Conservation (phyloP, 139 green algal species). For the Chlorella sp. region DNA sequence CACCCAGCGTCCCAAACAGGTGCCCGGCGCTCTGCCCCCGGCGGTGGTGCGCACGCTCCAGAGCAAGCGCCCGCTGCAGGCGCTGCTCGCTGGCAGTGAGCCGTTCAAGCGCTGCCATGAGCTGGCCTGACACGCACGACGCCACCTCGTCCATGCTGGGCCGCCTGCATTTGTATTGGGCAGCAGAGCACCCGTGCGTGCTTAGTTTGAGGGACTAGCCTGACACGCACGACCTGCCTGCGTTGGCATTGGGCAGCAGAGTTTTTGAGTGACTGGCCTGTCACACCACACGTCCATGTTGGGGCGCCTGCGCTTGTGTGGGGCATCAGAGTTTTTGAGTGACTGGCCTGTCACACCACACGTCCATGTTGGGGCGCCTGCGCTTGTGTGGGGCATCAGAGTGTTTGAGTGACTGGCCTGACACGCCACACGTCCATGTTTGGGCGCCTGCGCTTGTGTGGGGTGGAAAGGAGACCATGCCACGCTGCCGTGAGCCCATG, state of each 20-base stretch:
- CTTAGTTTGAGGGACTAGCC: background rate
- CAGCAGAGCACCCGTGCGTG: background rate
- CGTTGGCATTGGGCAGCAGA: background rate
- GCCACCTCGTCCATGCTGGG: conserved; percentile 31
- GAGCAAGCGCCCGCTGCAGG: conserved; percentile 14
- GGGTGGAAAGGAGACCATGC: too few species aligned
- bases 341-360: too few species aligned
- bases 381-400: too few species aligned
- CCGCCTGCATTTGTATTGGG: too few species aligned
- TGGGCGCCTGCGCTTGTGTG: too few species aligned
- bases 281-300: background rate
- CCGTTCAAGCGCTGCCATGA: conserved; percentile 29
- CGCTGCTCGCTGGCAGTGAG: conserved; percentile 23
- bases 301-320: background rate
- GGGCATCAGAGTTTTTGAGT: too few species aligned
- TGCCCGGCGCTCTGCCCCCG: background rate
- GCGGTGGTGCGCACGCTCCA: conserved; percentile 1
- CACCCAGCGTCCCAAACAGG: too few species aligned
- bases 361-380: too few species aligned
- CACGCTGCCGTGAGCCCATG: too few species aligned
- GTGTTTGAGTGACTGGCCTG: too few species aligned
- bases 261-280: background rate
- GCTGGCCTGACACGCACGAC: conserved; percentile 13
- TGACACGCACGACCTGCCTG: background rate
- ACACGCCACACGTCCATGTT: too few species aligned